Evolutionary conservation across 495 filamentous ascomycete genomes (phyloP), one percentile per base, ranked within the genome.

Genomic region (Tetracladium marchalianum): DNA sequence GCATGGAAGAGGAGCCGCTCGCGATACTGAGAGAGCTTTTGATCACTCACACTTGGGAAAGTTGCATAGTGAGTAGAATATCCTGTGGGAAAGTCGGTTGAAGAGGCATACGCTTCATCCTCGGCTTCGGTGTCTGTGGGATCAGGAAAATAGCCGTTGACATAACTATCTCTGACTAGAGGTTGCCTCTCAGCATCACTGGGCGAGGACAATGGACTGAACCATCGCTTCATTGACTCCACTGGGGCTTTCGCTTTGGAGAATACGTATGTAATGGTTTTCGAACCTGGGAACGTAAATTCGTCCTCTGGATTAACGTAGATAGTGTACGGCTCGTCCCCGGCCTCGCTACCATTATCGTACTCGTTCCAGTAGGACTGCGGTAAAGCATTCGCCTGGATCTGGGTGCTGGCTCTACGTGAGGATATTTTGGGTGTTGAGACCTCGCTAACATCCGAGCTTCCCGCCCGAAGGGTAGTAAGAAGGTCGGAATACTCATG

Each of bases 321-420:
- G 19, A 82, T 70, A 17, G 67, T 66, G 55, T 80, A 82, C 11
- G 61, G 54, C 35, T 60, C 64, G 27, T 67, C 62, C n/a, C 62
- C 49, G 31, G 66, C 69, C 31, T 82, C 77, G 54, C 76, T 78
- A 6, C 72, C 75, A 56, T 77, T 60, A 36, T 82, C 78, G 59
- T 80, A 82, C 55, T 82, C 78, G 56, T 80, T 81, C 78, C 78
- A 82, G 52, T 81, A 81, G 22, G 47, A 36, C 44, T 53, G 47
- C 22, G 49, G 38, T 40, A 31, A 16, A 19, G 37, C 33, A 19
- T 22, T 7, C 11, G 31, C 18, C 27, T 35, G 46, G 12, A 35
- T 35, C 42, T 51, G 49, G 4, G 35, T 41, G 27, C 49, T 55
- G 35, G 51, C 40, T 47, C 55, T 54, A 11, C 58, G 51, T 53